A percentile compares a stretch with the other conserved stretches of the same genome.
phyloP scores from a whole-genome alignment of 2,329 filamentous ascomycete species.

The Myriangium duriaei region DNA sequence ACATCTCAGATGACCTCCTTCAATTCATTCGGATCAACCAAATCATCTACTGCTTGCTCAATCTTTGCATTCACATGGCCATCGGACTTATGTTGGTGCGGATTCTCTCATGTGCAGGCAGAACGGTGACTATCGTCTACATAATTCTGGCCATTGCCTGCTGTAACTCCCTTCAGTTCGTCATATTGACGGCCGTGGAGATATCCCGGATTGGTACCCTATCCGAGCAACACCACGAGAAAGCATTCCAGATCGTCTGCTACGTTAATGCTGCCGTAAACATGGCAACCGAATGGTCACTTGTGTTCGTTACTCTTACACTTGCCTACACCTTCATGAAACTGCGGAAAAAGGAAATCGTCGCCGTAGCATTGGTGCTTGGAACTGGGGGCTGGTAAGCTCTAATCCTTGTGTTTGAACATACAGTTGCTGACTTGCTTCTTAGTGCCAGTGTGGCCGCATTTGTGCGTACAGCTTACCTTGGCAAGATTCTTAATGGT shows the following conservation, averaged over 20 bases:
- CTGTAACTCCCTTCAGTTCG: slow-evolving; percentile 1
- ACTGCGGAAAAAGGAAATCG: slow-evolving; percentile 1
- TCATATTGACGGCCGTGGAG: slow-evolving; percentile 1
- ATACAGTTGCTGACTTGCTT: neutral
- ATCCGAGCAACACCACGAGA: neutral
- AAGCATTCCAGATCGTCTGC: slow-evolving; percentile 4
- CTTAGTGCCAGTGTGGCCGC: slow-evolving; percentile 3
- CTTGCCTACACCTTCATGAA: slow-evolving; percentile 6
- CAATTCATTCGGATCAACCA: slow-evolving; percentile 5
- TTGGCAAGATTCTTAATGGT: slow-evolving; percentile 1
- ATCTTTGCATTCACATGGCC: slow-evolving; percentile 11
- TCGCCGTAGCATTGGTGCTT: slow-evolving; percentile 6
- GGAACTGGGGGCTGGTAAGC: slow-evolving; percentile 1
- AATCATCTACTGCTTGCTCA: slow-evolving; percentile 16
- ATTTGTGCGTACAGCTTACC: slow-evolving; percentile 3
- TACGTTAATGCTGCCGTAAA: slow-evolving; percentile 1
- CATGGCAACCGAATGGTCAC: slow-evolving; percentile 4
- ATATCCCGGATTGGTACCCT: slow-evolving; percentile 1
- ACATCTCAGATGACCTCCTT: slow-evolving; percentile 1
- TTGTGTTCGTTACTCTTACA: slow-evolving; percentile 2
- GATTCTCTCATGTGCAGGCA: slow-evolving; percentile 2
- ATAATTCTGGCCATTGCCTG: slow-evolving; percentile 1
- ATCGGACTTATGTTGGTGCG: slow-evolving; percentile 4
- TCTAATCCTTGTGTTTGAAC: neutral
- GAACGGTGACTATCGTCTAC: neutral